These are phyloP conservation scores for Fusarium oligoseptatum DNA, from an alignment of 2,329 filamentous ascomycete species.

Conservation along the genomic window DNA sequence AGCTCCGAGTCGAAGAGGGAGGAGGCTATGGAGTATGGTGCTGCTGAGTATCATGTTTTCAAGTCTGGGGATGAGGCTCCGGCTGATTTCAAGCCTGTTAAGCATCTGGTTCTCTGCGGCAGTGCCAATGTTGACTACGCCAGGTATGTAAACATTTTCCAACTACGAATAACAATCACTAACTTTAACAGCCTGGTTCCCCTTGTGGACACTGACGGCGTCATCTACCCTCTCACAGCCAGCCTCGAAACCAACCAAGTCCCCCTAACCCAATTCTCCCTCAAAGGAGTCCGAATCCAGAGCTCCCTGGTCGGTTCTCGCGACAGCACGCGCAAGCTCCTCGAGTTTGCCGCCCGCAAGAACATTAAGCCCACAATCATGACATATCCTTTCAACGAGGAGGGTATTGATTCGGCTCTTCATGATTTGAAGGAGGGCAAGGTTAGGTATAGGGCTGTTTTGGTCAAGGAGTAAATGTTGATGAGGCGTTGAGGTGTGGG, in stretches of 20 bases:
- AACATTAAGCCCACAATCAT: constrained; percentile 46
- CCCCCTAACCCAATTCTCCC: constrained; percentile 26
- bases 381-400: constrained; percentile 47
- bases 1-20: constrained; percentile 42
- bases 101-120: constrained; percentile 35
- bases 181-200: constrained; percentile 12
- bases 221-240: constrained; percentile 35
- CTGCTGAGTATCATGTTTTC: constrained; percentile 41
- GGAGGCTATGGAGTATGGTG: constrained; percentile 43
- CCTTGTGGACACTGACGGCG: constrained; percentile 29
- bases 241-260: constrained; percentile 20
- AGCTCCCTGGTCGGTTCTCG: constrained; percentile 28
- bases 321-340: constrained; percentile 37
- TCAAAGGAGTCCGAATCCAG: constrained; percentile 33
- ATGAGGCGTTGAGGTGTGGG: neutral
- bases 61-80: constrained; percentile 34
- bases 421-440: constrained; percentile 51
- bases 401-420: constrained; percentile 52
- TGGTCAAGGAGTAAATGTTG: constrained; percentile 42
- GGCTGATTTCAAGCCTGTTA: constrained; percentile 33
- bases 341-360: constrained; percentile 47
- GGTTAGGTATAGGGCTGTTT: constrained; percentile 46
- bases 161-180: neutral
- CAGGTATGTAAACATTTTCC: constrained; percentile 1
- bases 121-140: constrained; percentile 32